Evolutionary conservation across 2,329 filamentous ascomycete species (phyloP).

Genomic region (Endothia cerciana): DNA sequence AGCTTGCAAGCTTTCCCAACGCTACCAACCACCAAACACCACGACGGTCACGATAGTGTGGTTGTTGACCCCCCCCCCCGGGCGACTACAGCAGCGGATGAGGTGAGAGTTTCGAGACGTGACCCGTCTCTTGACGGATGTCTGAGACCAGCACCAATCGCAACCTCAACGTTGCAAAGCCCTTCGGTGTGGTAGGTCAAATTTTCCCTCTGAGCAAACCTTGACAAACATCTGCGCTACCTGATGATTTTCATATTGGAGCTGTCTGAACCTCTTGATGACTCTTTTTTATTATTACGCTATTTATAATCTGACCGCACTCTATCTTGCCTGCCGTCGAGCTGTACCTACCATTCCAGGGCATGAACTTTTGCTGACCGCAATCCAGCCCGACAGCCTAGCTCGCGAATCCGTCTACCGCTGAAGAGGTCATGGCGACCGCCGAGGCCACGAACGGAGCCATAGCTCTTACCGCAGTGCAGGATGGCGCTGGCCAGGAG

Average conservation of each 20-base stretch:
- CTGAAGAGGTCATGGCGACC: constrained; percentile 32
- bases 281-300: constrained; percentile 48
- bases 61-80: constrained; percentile 7
- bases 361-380: constrained; percentile 9
- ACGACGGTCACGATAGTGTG: constrained; percentile 14
- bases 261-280: constrained; percentile 71
- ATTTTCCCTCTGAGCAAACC: not conserved
- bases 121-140: constrained; percentile 26
- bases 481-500: constrained; percentile 53
- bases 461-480: constrained; percentile 35
- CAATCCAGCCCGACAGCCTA: not conserved
- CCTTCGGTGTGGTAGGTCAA: constrained; percentile 14
- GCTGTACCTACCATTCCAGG: not conserved
- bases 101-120: constrained; percentile 22
- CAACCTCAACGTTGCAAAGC: constrained; percentile 1
- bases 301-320: constrained; percentile 34
- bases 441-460: constrained; percentile 47
- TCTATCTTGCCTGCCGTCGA: not conserved
- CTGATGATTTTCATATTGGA: constrained; percentile 71
- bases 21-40: constrained; percentile 10
- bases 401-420: constrained; percentile 24
- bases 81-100: constrained; percentile 23
- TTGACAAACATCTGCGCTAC: constrained; percentile 3
- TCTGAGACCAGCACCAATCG: constrained; percentile 9
- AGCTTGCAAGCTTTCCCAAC: constrained; percentile 1